Conservation (phyloP, 139 green algal genomes). For the Volvox reticuliferus region DNA sequence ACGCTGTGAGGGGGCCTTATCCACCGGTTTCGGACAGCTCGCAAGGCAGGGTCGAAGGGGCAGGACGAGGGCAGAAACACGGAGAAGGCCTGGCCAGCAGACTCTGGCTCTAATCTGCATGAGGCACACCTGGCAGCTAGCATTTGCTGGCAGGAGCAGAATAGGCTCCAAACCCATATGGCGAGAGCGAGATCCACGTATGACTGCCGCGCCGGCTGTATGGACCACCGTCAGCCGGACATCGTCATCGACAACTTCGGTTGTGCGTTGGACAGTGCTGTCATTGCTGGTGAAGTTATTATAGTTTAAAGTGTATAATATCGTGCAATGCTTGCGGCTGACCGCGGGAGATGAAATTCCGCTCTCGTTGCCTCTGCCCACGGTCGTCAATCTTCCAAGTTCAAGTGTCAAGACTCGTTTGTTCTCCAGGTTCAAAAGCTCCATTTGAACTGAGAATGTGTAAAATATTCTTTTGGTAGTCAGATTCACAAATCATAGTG, state of each 20-base stretch:
- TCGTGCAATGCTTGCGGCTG: neutral
- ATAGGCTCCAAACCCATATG: neutral
- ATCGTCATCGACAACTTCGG: neutral
- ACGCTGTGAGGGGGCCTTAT: too few relatives aligned
- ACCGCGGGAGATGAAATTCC: neutral
- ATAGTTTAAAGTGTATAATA: neutral
- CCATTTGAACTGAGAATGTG: neutral
- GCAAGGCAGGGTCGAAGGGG: too few relatives aligned
- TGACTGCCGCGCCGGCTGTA: neutral
- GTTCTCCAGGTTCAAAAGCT: neutral
- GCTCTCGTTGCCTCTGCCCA: constrained; percentile 1
- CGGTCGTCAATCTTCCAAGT: neutral
- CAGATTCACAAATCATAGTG: neutral
- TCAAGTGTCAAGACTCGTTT: neutral
- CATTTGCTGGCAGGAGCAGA: neutral
- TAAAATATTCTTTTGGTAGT: too few relatives aligned
- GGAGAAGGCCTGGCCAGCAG: too few relatives aligned
- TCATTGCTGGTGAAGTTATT: neutral
- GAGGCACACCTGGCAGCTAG: constrained; percentile 8
- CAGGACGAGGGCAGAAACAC: too few relatives aligned
- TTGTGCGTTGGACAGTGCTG: neutral
- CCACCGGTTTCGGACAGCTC: too few relatives aligned
- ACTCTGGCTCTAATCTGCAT: too few relatives aligned
- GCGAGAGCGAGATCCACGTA: neutral
- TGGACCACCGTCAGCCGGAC: constrained; percentile 15